Conservation (phyloP, 2,329 filamentous ascomycete genomes). For the Periconia digitata region DNA sequence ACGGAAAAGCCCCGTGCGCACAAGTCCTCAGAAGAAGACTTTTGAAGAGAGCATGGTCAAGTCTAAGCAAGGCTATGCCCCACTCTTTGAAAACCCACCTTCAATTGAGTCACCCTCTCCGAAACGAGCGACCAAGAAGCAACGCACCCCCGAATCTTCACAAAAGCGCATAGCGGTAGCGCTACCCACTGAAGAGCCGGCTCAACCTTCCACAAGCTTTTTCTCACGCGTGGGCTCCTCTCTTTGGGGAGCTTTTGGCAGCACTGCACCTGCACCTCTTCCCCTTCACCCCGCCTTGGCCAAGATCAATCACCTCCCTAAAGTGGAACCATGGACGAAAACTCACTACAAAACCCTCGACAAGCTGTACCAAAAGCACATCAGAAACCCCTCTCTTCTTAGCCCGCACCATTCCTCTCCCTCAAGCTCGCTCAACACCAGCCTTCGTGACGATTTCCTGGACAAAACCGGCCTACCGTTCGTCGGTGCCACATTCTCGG, state of each 20-base stretch:
- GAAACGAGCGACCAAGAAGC: not conserved
- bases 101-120: conserved; percentile 5
- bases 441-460: conserved; percentile 30
- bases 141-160: not conserved
- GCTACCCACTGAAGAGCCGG: conserved; percentile 5
- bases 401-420: conserved; percentile 22
- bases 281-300: conserved; percentile 29
- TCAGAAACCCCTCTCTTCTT: conserved; percentile 36
- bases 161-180: not conserved
- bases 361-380: conserved; percentile 35
- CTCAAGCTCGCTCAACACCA: conserved; percentile 26
- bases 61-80: conserved; percentile 17
- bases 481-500: conserved; percentile 30
- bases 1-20: conserved; percentile 17
- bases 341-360: conserved; percentile 45
- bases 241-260: conserved; percentile 18
- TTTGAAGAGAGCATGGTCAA: conserved; percentile 20
- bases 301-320: conserved; percentile 32
- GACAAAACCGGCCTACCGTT: conserved; percentile 21
- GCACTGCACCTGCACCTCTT: conserved; percentile 4
- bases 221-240: conserved; percentile 22
- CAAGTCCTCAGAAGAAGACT: conserved; percentile 23
- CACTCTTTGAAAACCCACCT: conserved; percentile 11
- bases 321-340: conserved; percentile 42
- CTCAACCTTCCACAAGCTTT: conserved; percentile 16